Evolutionary conservation across 116 monocot species (phyloP), one percentile per base, ranked within the genome.

Genomic region (Trichopus zeylanicus): DNA sequence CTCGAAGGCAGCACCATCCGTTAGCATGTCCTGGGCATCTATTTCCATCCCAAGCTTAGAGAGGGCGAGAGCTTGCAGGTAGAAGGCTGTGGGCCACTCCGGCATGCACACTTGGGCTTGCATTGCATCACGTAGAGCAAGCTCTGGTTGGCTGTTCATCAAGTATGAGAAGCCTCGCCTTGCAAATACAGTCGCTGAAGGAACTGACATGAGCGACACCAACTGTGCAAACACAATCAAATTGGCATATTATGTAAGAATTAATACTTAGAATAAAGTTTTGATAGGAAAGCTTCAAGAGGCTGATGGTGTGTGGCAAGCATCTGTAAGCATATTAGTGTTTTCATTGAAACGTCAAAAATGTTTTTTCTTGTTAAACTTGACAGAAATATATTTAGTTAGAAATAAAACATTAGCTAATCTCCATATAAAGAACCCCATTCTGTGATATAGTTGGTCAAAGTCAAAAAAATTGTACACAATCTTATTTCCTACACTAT

Each of bases 1-100:
- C 72, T 95, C 94, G 9, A 89, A 95, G 12, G 78, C 72, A 27
- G 94, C 86, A 3, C 94, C 94, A n/a, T 95, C 94, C 5, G 83
- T 95, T 20, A 95, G 89, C 94, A 95, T 95, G 29, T 95, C 94
- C 59, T 95, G 94, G 13, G 94, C 89, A 56, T 95, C 89, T 7
- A 75, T 89, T 55, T 95, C 94, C 94, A 95, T 95, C 23, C 94
- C 89, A 11, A 95, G 78, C 62, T 95, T 95, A 6, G 89, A 95
- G 33, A 95, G 81, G 29, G 94, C 94, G 32, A 95, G 89, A 1
- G 94, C 89, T 68, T 95, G 94, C 20, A 95, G 64, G 63, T 95
- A 95, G 71, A 95, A 95, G 25, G 94, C 86, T 0, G 89, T 95
- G 0, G 94, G 89, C 94, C 94, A 95, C 67, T 95, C 94, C 0